These are phyloP conservation scores for Crassisporium funariophilum DNA, from an alignment of 768 basidiomycete species.

Conservation along the genomic window DNA sequence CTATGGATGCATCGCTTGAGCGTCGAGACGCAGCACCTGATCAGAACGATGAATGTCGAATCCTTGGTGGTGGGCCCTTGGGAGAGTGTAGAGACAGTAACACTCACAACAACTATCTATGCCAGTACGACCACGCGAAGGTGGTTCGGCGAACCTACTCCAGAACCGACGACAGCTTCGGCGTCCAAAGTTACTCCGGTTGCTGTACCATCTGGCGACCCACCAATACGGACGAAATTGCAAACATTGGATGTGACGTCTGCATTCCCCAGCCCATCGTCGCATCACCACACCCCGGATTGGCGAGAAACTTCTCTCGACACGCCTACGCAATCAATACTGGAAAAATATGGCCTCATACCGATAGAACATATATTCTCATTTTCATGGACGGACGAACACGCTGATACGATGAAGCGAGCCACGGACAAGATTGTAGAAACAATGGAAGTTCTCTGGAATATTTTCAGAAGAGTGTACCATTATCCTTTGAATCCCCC, in stretches of 20 bases:
- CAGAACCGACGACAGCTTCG: slow-evolving; percentile 9
- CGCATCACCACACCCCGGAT: slow-evolving; percentile 1
- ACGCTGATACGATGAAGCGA: slow-evolving; percentile 21
- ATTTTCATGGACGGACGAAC: slow-evolving; percentile 32
- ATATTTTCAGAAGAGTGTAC: slow-evolving; percentile 48
- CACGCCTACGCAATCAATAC: slow-evolving; percentile 8
- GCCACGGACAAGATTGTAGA: slow-evolving; percentile 39
- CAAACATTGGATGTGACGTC: neutral
- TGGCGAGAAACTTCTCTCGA: slow-evolving; percentile 13
- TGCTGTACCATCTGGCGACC: neutral
- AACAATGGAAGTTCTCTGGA: slow-evolving; percentile 46
- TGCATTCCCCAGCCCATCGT: slow-evolving; percentile 2
- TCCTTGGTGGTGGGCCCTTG: slow-evolving; percentile 21
- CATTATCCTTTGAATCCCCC: slow-evolving; percentile 62
- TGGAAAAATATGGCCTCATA: slow-evolving; percentile 30
- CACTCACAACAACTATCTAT: slow-evolving; percentile 44
- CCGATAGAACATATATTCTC: slow-evolving; percentile 31
- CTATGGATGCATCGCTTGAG: slow-evolving; percentile 26
- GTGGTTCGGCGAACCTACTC: slow-evolving; percentile 28
- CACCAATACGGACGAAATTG: neutral
- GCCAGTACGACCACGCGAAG: slow-evolving; percentile 21
- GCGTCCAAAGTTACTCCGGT: slow-evolving; percentile 1
- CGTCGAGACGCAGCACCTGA: slow-evolving; percentile 30
- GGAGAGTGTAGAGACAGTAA: slow-evolving; percentile 32
- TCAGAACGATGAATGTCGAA: slow-evolving; percentile 28